Evolutionary conservation across 495 filamentous ascomycete species (phyloP), one percentile per base, ranked within the genome.

Genomic region (Terfezia claveryi): DNA sequence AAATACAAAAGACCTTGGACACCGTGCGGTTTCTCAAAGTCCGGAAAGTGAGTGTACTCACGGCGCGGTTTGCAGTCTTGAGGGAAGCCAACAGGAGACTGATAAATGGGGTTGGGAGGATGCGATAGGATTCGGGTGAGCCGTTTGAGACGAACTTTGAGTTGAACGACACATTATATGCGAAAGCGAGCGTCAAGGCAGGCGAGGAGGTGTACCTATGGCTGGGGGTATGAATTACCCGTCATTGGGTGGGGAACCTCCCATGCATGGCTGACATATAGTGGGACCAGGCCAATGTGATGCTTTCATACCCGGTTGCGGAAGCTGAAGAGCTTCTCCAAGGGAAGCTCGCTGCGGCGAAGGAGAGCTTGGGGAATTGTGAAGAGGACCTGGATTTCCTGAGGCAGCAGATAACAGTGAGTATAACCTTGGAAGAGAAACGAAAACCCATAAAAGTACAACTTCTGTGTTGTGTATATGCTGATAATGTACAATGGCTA

Each of bases 331-430:
- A 70, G 38, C 78, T 98, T 61, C 74, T 98, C 38, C 68, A 76
- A 56, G 78, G 81, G 9, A 96, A 92, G 67, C 71, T 94, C 17
- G 62, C 70, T n/a, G 79, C 83, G 0, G 91, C 91, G 23, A 81
- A 85, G 67, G 69, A 73, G 64, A 93, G 78, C 62, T 64, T 94
- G 62, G 67, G 69, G 23, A 87, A 89, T 60, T 94, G 88, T 62
- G 88, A 95, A 64, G 91, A 98, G 73, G 91, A 98, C 68, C 67
- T 94, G 68, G 91, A 98, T 63, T 98, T 96, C 65, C 70, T 98
- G 67, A 72, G 91, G 58, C 88, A 94, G 67, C 91, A 98, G 72
- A 91, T 96, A 63, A 98, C 91, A 64, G 87, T 92, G 72, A 55
- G 76, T 68, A 11, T 36, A 23, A 0, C 14, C 41, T 49, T 20